phyloP scores from a whole-genome alignment of 2,329 filamentous ascomycete species.

The Phoma herbarum region DNA sequence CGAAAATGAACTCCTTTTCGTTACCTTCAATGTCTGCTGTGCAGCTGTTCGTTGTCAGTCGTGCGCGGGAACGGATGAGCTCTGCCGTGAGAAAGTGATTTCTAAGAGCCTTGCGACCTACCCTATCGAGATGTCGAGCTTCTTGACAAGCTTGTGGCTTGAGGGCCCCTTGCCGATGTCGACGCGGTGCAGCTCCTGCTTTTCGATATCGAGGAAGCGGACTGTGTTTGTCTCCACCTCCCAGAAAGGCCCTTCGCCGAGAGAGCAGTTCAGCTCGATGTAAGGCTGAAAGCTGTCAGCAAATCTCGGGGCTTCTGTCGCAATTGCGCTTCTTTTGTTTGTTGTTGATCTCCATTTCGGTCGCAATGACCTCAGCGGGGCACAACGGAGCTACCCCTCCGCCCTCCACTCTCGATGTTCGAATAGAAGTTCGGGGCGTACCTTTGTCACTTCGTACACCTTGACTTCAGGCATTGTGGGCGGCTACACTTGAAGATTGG shows the following conservation, averaged over 20 bases:
- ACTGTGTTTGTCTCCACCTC: constrained; percentile 71
- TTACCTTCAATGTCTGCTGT: constrained; percentile 80
- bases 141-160: constrained; percentile 63
- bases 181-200: constrained; percentile 76
- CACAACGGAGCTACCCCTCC: constrained; percentile 38
- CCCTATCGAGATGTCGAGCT: constrained; percentile 67
- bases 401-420: constrained; percentile 8
- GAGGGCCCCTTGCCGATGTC: constrained; percentile 69
- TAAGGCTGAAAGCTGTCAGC: constrained; percentile 52
- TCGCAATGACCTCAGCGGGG: constrained; percentile 36
- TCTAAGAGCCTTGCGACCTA: constrained; percentile 31
- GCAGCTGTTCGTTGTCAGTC: constrained; percentile 32
- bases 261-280: constrained; percentile 69
- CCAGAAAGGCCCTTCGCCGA: constrained; percentile 80
- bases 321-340: neutral
- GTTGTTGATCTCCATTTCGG: constrained; percentile 4
- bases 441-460: constrained; percentile 49
- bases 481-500: constrained; percentile 27
- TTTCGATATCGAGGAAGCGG: constrained; percentile 85
- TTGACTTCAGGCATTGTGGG: constrained; percentile 42
- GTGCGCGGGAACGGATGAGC: neutral
- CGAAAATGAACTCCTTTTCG: constrained; percentile 76
- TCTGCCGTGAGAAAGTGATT: neutral
- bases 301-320: neutral
- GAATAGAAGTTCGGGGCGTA: constrained; percentile 30